phyloP scores from a whole-genome alignment of 169 alveolate species.

The Babesia ovata region DNA sequence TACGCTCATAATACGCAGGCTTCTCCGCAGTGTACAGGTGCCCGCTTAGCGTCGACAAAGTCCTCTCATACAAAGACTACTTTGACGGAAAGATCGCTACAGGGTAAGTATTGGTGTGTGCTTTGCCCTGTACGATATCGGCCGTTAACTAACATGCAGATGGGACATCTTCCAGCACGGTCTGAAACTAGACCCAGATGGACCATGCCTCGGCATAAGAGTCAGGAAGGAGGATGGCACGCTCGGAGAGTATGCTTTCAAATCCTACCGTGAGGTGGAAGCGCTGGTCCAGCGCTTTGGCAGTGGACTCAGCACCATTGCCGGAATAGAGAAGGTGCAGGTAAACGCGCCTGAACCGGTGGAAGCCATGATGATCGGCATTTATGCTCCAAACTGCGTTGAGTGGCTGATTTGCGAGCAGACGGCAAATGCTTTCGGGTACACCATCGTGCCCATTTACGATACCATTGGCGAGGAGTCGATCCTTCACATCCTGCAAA shows the following conservation, averaged over 20 bases:
- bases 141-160: constrained; percentile 7
- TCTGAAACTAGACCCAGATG: constrained; percentile 37
- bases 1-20: constrained; percentile 7
- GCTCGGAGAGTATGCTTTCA: constrained; percentile 57
- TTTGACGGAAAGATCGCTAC: constrained; percentile 58
- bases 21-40: constrained; percentile 51
- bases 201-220: constrained; percentile 62
- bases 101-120: constrained; percentile 31
- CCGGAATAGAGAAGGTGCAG: constrained; percentile 25
- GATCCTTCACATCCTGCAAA: constrained; percentile 69
- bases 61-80: constrained; percentile 55
- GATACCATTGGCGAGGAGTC: constrained; percentile 83
- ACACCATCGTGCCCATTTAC: constrained; percentile 81
- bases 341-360: constrained; percentile 45
- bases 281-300: constrained; percentile 47
- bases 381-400: constrained; percentile 71
- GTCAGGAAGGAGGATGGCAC: constrained; percentile 43
- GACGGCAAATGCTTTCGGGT: constrained; percentile 79
- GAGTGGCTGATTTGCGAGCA: constrained; percentile 84
- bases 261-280: constrained; percentile 57
- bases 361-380: constrained; percentile 67
- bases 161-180: constrained; percentile 71
- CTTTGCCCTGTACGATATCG: not conserved
- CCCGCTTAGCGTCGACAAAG: constrained; percentile 36
- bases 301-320: constrained; percentile 44